Evolutionary conservation across 495 filamentous ascomycete species (phyloP), one percentile per base, ranked within the genome.

Genomic region (Trichocladium uniseriatum): DNA sequence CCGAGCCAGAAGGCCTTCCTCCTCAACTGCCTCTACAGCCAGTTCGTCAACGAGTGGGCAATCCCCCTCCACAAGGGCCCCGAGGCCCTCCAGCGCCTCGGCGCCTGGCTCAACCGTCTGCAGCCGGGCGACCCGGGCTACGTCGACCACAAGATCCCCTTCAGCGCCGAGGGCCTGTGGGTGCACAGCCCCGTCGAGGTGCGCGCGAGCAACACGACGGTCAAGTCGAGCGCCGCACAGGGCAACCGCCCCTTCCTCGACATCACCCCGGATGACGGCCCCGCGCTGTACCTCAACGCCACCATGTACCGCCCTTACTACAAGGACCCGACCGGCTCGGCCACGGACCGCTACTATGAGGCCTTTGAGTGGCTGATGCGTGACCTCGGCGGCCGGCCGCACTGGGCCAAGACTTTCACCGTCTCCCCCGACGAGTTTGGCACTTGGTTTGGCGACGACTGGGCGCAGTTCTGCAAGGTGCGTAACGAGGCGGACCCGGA

Each of bases 41-140:
- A 98, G 63, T 94, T 88, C 57, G 92, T 98, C 38, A 95, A 98
- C 62, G 92, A 98, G 62, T 98, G 92, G 92, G 90, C 91, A 5
- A 77, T 98, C 41, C 92, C 92, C 6, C 69, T 98, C n/a, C 67
- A 79, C 54, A 82, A 85, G 51, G 92, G 94, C 0, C 92, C 92
- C 15, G 91, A 95, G 64, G 88, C 90, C 3, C 81, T 98, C 24
- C 76, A 67, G 22, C 83, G 92, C 21, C 75, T 98, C 16, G 82
- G 81, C 22, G 80, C 84, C 24, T 98, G 92, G 92, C 70, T 98
- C 41, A 78, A 91, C 55, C 70, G 72, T n/a, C 69, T 78, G 14
- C 50, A 66, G 19, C 66, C 73, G 16, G 56, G 62, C 16, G 75
- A 79, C 48, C 63, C 69, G 11, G 69, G 72, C 38, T 78, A 80